These are phyloP conservation scores for Myxozyma mucilagina DNA, from an alignment of 805 yeast genomes.

Conservation along the genomic window DNA sequence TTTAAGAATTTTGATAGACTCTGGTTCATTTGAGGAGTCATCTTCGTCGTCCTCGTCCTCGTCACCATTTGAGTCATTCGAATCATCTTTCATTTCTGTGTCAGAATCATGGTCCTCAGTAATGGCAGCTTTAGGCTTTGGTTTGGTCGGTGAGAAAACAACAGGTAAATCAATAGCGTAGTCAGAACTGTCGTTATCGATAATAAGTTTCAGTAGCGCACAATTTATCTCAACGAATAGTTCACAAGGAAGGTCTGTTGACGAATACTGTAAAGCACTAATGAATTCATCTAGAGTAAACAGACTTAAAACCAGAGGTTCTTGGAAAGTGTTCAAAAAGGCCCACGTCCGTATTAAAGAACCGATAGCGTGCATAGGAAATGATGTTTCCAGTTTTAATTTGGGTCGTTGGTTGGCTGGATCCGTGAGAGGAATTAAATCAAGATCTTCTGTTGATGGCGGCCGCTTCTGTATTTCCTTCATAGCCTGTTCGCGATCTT, in stretches of 20 bases:
- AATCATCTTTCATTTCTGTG: background rate
- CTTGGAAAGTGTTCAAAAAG: slow-evolving; percentile 69
- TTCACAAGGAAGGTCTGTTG: slow-evolving; percentile 28
- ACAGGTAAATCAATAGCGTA: slow-evolving; percentile 17
- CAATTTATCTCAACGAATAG: slow-evolving; percentile 32
- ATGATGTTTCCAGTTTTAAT: slow-evolving; percentile 23
- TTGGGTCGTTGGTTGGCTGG: slow-evolving; percentile 29
- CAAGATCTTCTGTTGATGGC: slow-evolving; percentile 34
- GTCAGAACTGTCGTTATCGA: slow-evolving; percentile 20
- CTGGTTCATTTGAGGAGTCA: background rate
- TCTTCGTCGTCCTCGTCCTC: background rate
- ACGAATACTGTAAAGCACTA: slow-evolving; percentile 46
- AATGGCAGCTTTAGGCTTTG: background rate
- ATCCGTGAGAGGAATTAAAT: slow-evolving; percentile 25
- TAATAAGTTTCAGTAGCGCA: slow-evolving; percentile 26
- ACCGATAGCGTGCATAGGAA: slow-evolving; percentile 32
- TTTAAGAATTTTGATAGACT: slow-evolving; percentile 2
- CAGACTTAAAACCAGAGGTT: slow-evolving; percentile 63
- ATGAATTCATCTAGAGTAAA: slow-evolving; percentile 79
- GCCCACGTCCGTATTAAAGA: slow-evolving; percentile 64
- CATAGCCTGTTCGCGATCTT: slow-evolving; percentile 7
- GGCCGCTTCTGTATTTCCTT: slow-evolving; percentile 10
- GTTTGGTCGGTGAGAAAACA: background rate
- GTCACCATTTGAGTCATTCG: background rate
- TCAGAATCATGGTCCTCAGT: background rate